phyloP scores from a whole-genome alignment of 78 protist genomes.

The Protostelium mycophagum region DNA sequence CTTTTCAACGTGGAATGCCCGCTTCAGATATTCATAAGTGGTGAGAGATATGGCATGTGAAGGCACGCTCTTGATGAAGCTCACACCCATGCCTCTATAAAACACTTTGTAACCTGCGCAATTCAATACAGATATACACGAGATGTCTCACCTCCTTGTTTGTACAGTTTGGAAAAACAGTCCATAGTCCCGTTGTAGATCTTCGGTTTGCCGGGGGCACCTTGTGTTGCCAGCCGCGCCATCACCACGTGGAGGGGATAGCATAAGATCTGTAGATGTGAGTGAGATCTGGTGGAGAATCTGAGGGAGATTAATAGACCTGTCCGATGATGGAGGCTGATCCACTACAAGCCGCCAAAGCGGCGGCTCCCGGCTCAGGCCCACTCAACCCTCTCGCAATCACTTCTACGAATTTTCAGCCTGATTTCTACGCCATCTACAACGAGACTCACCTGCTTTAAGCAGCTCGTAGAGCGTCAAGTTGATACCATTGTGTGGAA shows the following conservation, averaged over 20 bases:
- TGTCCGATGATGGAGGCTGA: neutral
- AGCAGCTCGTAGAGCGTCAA: constrained; percentile 40
- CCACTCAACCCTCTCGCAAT: neutral
- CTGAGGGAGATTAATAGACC: too few species aligned
- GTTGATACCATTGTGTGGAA: constrained; percentile 53
- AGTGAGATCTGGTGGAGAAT: too few species aligned
- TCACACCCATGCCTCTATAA: constrained; percentile 47
- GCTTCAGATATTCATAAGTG: constrained; percentile 25
- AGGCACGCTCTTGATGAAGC: constrained; percentile 44
- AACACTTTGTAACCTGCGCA: constrained; percentile 6
- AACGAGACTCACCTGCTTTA: constrained; percentile 2
- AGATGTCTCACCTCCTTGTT: constrained; percentile 32
- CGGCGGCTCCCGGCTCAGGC: neutral
- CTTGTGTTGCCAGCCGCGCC: constrained; percentile 35
- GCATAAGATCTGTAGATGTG: neutral
- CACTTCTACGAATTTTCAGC: neutral
- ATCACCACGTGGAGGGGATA: constrained; percentile 61
- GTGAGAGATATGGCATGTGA: constrained; percentile 37
- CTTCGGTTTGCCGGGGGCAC: constrained; percentile 31
- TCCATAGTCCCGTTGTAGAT: constrained; percentile 22
- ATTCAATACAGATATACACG: too few species aligned
- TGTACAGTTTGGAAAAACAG: constrained; percentile 13
- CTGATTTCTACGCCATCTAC: neutral
- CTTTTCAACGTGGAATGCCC: constrained; percentile 18
- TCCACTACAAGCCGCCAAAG: neutral